A percentile compares a stretch with the other conserved stretches of the same genome.
These are phyloP conservation scores for Eucalyptus lansdowneana DNA, from an alignment of 345 rosid genomes.

Conservation along the genomic window DNA sequence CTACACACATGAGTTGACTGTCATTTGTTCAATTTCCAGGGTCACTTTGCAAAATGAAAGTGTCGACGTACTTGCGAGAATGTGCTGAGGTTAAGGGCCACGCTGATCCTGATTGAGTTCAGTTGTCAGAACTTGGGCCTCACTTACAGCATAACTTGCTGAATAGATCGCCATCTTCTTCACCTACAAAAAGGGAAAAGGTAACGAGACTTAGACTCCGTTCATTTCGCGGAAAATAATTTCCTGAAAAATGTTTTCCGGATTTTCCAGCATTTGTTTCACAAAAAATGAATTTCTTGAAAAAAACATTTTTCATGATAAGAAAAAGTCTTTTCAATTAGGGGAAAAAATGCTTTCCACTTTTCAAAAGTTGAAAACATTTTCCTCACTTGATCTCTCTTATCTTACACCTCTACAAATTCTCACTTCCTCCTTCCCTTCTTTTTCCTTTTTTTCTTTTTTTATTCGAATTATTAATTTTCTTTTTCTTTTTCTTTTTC, in stretches of 20 bases:
- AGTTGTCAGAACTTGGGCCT: constrained; percentile 12
- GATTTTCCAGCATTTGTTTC: rapidly evolving
- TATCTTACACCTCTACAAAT: too few species aligned
- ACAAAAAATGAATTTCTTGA: too few species aligned
- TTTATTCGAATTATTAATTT: too few species aligned
- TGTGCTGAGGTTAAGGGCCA: not conserved
- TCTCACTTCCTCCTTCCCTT: too few species aligned
- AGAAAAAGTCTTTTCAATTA: too few species aligned
- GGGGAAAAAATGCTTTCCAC: too few species aligned
- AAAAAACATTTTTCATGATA: too few species aligned
- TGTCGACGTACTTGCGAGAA: not conserved
- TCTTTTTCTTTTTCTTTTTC: too few species aligned
- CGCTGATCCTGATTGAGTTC: constrained; percentile 5
- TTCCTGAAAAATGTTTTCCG: rapidly evolving
- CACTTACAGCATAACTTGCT: constrained; percentile 15
- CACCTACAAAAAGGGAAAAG: constrained; percentile 4
- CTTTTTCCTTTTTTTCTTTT: too few species aligned
- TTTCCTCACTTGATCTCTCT: too few species aligned
- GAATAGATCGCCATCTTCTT: constrained; percentile 45
- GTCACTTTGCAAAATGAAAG: not conserved
- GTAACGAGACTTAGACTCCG: not conserved
- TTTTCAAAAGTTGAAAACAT: too few species aligned
- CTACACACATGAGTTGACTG: not conserved
- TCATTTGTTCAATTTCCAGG: not conserved
- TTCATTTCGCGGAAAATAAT: too few species aligned